A percentile compares a stretch with the other conserved stretches of the same genome.
These are phyloP conservation scores for Zymoseptoria crescenta DNA, from an alignment of 2,329 filamentous ascomycete species.

Conservation along the genomic window DNA sequence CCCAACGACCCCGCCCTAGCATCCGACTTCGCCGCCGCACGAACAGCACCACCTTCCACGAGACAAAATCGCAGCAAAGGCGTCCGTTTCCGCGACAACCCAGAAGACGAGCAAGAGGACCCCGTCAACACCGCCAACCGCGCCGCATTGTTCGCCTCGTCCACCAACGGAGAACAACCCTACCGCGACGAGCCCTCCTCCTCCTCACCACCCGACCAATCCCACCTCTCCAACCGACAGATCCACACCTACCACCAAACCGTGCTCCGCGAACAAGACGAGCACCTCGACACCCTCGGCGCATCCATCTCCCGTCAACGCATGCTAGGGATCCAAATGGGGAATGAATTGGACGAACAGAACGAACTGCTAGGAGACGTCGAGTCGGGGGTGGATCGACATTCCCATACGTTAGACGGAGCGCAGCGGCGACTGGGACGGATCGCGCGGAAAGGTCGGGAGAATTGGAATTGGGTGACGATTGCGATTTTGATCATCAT, in stretches of 20 bases:
- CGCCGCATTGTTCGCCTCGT: conserved; percentile 46
- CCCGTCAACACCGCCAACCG: conserved; percentile 46
- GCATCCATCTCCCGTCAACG: conserved; percentile 80
- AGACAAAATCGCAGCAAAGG: conserved; percentile 16
- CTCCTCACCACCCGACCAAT: conserved; percentile 45
- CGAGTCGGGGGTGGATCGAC: conserved; percentile 73
- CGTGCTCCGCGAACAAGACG: conserved; percentile 82
- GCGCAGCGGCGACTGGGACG: conserved; percentile 64
- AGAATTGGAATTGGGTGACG: conserved; percentile 84
- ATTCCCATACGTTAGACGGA: conserved; percentile 66
- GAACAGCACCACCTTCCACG: conserved; percentile 37
- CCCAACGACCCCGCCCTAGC: conserved; percentile 59
- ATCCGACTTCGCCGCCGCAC: conserved; percentile 58
- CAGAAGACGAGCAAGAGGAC: conserved; percentile 26
- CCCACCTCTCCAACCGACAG: conserved; percentile 66
- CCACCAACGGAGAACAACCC: conserved; percentile 18
- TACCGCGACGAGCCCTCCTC: conserved; percentile 66
- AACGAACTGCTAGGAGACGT: conserved; percentile 83
- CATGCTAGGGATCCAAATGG: conserved; percentile 90
- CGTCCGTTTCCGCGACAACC: conserved; percentile 76
- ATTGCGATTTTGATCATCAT: conserved; percentile 72
- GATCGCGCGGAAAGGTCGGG: conserved; percentile 65
- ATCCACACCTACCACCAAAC: conserved; percentile 77
- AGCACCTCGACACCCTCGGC: conserved; percentile 83
- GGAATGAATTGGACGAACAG: conserved; percentile 88